These are phyloP conservation scores for Phytophthora ohioensis DNA, from an alignment of 352 stramenopile genomes.

Conservation along the genomic window DNA sequence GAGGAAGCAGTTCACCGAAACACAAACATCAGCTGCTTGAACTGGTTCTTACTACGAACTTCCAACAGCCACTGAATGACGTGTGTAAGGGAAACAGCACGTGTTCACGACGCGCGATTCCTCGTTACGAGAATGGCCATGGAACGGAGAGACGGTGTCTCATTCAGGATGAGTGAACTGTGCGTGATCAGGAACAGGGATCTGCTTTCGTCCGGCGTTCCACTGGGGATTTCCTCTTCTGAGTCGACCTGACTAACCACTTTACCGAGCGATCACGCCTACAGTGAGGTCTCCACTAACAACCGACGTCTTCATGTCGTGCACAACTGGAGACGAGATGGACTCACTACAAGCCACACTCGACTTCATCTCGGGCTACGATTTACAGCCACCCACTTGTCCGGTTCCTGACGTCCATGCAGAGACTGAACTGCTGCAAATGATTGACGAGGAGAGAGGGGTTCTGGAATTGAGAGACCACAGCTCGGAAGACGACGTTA, in stretches of 20 bases:
- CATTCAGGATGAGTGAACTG: conserved; percentile 5
- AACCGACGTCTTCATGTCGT: neutral
- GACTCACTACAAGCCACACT: conserved; percentile 16
- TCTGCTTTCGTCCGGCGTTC: conserved; percentile 9
- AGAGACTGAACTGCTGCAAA: neutral
- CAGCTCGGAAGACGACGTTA: conserved; percentile 19
- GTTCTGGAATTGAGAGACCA: neutral
- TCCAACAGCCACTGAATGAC: too few relatives aligned
- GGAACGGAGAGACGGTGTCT: conserved; percentile 11
- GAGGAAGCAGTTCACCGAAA: neutral
- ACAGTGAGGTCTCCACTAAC: neutral
- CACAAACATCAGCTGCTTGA: too few relatives aligned
- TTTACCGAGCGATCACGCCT: conserved; percentile 18
- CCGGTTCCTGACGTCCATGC: neutral
- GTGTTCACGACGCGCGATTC: conserved; percentile 5
- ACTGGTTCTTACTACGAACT: too few relatives aligned
- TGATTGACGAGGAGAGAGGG: conserved; percentile 10
- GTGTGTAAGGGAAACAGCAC: neutral
- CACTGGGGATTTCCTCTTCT: conserved; percentile 1
- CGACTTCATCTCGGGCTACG: conserved; percentile 27
- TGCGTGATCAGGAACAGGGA: conserved; percentile 28
- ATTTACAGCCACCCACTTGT: neutral
- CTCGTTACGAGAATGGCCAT: neutral
- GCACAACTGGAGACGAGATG: conserved; percentile 6
- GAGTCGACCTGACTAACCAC: conserved; percentile 2